Conservation (phyloP, 257 asterid species). For the Nicotiana undulata region DNA sequence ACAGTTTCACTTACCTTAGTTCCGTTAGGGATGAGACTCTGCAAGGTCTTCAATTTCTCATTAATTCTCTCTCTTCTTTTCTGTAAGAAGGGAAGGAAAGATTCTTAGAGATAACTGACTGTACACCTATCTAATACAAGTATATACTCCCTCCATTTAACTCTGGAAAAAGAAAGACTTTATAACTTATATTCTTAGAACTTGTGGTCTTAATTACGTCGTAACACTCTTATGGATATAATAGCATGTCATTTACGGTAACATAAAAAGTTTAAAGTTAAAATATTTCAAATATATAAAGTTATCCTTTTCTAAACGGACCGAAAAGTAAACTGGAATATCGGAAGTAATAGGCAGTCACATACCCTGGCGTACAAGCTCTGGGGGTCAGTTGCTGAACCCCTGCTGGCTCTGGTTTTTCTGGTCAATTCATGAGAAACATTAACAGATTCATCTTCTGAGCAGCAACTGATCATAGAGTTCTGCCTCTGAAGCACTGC, state of each 20-base stretch:
- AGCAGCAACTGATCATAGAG: conserved; percentile 32
- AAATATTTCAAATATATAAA: too few species aligned
- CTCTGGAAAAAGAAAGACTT: too few species aligned
- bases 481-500: conserved; percentile 21
- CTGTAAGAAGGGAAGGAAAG: conserved; percentile 26
- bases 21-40: conserved; percentile 84
- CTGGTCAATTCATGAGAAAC: conserved; percentile 30
- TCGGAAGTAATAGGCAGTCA: neutral
- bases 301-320: too few species aligned
- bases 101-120: neutral
- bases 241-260: too few species aligned
- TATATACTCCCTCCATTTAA: too few species aligned
- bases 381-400: conserved; percentile 81
- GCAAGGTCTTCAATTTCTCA: conserved; percentile 75
- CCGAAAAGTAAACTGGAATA: too few species aligned
- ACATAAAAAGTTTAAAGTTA: too few species aligned
- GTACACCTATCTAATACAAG: too few species aligned
- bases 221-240: too few species aligned
- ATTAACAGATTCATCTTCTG: conserved; percentile 37
- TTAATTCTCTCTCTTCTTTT: conserved; percentile 78
- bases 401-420: conserved; percentile 53
- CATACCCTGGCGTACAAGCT: conserved; percentile 90
- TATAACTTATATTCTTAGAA: too few species aligned
- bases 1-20: conserved; percentile 45
- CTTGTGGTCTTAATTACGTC: too few species aligned